Evolutionary conservation across 148 eudicot species (phyloP), one percentile per base, ranked within the genome.

Genomic region (Rhododendron mucronatum): DNA sequence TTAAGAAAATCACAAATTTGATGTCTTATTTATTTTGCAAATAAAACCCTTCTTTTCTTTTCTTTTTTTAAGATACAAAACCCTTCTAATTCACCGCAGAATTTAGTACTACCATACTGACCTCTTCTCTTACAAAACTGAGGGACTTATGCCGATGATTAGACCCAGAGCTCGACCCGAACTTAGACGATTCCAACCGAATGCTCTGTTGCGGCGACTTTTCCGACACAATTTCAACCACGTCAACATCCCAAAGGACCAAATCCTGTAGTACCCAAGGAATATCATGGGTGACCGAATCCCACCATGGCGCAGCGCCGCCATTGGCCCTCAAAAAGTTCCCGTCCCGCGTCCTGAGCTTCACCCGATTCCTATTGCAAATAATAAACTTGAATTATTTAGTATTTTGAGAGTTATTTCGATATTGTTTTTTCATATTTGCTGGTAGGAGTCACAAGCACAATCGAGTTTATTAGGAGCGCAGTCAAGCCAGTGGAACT

Each of bases 301-400:
- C 92, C 65, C 93, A 83, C 97, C 95, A 94, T n/a, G 98, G 98
- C 11, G 96, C 95, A 23, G 91, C 7, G 2, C 95, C 95, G 1
- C 94, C 94, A 57, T 95, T 95, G 20, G 94, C 96, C 69, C 98
- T 78, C 13, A 95, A 83, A 41, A 89, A 95, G 39, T 91, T 90
- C 53, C 96, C 96, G 44, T 89, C 89, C 26, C 90, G 82, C 1
- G 93, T 91, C 85, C 74, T 89, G 23, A 91, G 85, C 89, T 83
- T 90, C 65, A 91, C 91, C 37, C 78, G 85, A 12, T 78, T 84
- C 20, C 73, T 67, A 10, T 67, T 26, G 13, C 33, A 26, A 63
- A 67, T n/a, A 26, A 67, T 3, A 11, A 67, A 26, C 14, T 11
- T 63, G 15, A 11, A 16, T 26, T 65, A 61, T 21, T 18, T 61